Conservation (phyloP, 2,329 filamentous ascomycete genomes). For the Monascus ruber region DNA sequence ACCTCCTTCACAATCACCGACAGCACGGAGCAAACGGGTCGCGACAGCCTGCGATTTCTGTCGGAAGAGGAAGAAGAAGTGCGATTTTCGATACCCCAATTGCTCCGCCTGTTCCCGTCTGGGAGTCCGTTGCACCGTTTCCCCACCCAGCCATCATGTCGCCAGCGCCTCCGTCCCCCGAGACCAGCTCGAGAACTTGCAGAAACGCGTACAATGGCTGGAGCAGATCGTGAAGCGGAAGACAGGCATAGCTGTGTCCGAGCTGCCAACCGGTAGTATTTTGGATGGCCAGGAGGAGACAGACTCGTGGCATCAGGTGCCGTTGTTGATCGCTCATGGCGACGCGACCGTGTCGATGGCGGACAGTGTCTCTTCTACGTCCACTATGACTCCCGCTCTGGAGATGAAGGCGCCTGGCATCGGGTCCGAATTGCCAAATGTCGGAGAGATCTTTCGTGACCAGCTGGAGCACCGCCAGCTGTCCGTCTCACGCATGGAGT, state of each 20-base stretch:
- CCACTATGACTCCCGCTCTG: constrained; percentile 7
- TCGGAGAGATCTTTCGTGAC: constrained; percentile 30
- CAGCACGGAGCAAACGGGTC: constrained; percentile 23
- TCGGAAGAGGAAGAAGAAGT: constrained; percentile 32
- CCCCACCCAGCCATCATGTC: constrained; percentile 26
- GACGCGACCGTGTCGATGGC: too few relatives aligned
- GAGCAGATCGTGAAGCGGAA: constrained; percentile 26
- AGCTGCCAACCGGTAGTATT: constrained; percentile 20
- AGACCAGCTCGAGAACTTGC: constrained; percentile 28
- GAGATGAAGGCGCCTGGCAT: constrained; percentile 6
- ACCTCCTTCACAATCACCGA: constrained; percentile 6
- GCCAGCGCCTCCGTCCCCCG: constrained; percentile 26
- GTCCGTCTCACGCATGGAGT: constrained; percentile 19
- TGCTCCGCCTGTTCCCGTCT: constrained; percentile 29
- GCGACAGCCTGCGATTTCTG: constrained; percentile 31
- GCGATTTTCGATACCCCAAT: constrained; percentile 31
- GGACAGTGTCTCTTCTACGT: constrained; percentile 8
- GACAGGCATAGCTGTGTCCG: constrained; percentile 22
- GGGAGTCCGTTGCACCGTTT: constrained; percentile 29
- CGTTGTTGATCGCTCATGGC: constrained; percentile 22
- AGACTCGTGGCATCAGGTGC: constrained; percentile 30
- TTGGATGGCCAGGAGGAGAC: constrained; percentile 22
- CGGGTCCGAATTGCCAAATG: constrained; percentile 24
- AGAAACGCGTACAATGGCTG: constrained; percentile 29
- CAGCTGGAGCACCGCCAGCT: constrained; percentile 26